Evolutionary conservation across 192 early-diverging fungal genomes (phyloP), one percentile per base, ranked within the genome.

Genomic region (Cladochytrium replicatum): DNA sequence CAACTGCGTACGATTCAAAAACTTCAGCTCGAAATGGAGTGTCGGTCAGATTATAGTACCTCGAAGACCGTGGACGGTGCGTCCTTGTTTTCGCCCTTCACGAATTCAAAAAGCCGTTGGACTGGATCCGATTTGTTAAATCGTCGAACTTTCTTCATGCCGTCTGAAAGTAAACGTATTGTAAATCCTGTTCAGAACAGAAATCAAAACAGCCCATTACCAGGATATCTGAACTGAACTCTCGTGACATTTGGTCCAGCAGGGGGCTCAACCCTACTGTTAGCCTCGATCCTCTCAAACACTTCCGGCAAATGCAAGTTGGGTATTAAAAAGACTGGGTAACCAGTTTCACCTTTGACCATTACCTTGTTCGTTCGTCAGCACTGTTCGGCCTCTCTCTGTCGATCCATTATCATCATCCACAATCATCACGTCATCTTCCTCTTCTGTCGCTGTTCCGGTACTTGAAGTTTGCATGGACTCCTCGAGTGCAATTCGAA

Each of bases 221-320:
- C 67, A 34, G 87, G 80, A 41, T 92, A 63, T 28, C 87, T 78
- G 48, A 93, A 68, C 55, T 91, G 88, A 43, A 97, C 77, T 28
- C 87, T 75, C 6, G 88, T 87, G 1, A 77, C 73, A 4, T 74
- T 72, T 2, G 69, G 48, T 8, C 77, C 72, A 0, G 68, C 69
- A 6, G 79, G 61, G 24, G 50, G 42, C 51, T 74, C 61, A 49
- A 3, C 9, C 5, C 6, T 11, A 5, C 19, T 29, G 5, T n/a
- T 17, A 3, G 54, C 32, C 17, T n/a, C 42, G 53, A 69, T 71
- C 7, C 32, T 6, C 27, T 61, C 47, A 8, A 47, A 65, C 2
- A 30, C 66, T 67, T 43, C 29, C 17, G 6, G 27, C 19, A 40
- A 26, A 4, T n/a, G 22, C 45, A 4, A 55, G 41, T 21, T 0